Evolutionary conservation across 352 stramenopile species (phyloP).

Genomic region (Phytophthora syringae): DNA sequence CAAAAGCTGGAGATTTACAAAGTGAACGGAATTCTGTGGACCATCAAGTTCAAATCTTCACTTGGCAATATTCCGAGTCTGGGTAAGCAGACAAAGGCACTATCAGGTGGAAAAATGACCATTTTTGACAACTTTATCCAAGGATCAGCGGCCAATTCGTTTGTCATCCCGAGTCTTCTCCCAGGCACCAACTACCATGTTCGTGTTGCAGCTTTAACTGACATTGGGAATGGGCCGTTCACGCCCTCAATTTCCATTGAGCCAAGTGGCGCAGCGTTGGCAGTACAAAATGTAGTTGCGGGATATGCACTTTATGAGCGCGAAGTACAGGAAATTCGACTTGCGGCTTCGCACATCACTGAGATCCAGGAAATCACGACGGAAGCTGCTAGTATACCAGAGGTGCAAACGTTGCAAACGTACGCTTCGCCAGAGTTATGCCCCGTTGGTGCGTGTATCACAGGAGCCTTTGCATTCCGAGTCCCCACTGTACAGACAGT

Average conservation of each 20-base stretch:
- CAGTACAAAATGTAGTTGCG: conserved; percentile 57
- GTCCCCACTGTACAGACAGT: conserved; percentile 81
- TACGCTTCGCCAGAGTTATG: conserved; percentile 53
- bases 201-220: conserved; percentile 61
- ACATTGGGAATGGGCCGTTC: conserved; percentile 61
- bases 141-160: conserved; percentile 60
- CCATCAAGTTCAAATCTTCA: conserved; percentile 80
- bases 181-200: conserved; percentile 75
- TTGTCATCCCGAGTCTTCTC: conserved; percentile 56
- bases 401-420: conserved; percentile 78
- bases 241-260: conserved; percentile 44
- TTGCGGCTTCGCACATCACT: conserved; percentile 67
- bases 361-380: conserved; percentile 79
- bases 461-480: conserved; percentile 66
- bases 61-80: conserved; percentile 71
- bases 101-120: conserved; percentile 39
- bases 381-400: conserved; percentile 60
- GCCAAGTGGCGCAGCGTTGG: conserved; percentile 52
- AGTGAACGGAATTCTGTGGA: conserved; percentile 83
- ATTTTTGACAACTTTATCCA: conserved; percentile 52
- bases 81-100: conserved; percentile 21
- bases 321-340: conserved; percentile 75
- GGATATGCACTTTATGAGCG: conserved; percentile 63
- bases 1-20: conserved; percentile 63
- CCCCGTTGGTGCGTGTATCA: conserved; percentile 54